phyloP scores from a whole-genome alignment of 805 yeast genomes.

The Wickerhamomyces hampshirensis region DNA sequence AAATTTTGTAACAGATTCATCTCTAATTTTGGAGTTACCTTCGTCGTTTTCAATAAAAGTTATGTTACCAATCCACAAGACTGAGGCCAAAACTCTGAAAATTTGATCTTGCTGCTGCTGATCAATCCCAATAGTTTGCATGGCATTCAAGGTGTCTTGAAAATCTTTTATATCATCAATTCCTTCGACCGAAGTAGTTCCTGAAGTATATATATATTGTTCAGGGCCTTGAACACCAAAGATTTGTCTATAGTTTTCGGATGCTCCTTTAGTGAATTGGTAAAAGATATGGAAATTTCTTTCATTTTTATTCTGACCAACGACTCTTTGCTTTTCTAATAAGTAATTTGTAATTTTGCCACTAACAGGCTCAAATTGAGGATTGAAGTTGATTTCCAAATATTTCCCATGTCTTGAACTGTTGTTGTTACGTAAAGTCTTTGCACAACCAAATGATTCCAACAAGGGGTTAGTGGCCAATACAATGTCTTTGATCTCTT shows the following conservation, averaged over 20 bases:
- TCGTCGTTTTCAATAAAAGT: conserved; percentile 80
- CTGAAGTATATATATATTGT: conserved; percentile 82
- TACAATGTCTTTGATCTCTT: conserved; percentile 93
- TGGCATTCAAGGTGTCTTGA: conserved; percentile 76
- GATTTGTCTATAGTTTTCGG: conserved; percentile 72
- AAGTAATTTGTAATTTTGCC: conserved; percentile 95
- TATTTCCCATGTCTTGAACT: conserved; percentile 93
- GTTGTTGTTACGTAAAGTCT: conserved; percentile 83
- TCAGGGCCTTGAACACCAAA: conserved; percentile 95
- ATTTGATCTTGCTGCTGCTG: conserved; percentile 87
- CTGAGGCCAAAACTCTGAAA: conserved; percentile 76
- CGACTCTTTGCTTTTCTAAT: conserved; percentile 93
- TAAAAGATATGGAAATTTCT: conserved; percentile 96
- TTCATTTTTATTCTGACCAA: conserved; percentile 88
- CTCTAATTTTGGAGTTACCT: conserved; percentile 80
- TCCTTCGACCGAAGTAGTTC: conserved; percentile 81
- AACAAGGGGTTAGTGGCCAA: conserved; percentile 91
- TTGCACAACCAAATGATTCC: conserved; percentile 93
- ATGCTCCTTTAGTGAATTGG: conserved; percentile 90
- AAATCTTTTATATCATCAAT: conserved; percentile 81
- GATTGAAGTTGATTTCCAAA: conserved; percentile 83
- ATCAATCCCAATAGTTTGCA: conserved; percentile 79
- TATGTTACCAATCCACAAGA: conserved; percentile 93
- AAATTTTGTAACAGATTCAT: conserved; percentile 87
- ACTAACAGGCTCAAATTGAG: conserved; percentile 81